These are phyloP conservation scores for Glarea lozoyensis DNA, from an alignment of 495 filamentous ascomycete species.

Conservation along the genomic window DNA sequence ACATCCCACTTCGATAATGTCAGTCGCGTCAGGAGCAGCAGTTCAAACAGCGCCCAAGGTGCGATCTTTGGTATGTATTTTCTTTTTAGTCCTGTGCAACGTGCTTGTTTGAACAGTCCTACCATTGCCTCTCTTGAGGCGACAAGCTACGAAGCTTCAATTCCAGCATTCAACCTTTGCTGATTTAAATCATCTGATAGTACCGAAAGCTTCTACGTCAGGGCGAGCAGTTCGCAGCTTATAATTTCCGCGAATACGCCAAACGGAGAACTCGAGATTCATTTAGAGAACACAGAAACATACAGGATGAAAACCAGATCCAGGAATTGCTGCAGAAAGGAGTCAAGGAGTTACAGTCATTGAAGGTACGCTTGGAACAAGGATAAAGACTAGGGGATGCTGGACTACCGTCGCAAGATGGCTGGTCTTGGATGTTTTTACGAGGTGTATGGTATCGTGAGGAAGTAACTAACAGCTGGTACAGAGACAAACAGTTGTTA, in stretches of 20 bases:
- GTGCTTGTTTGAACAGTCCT: no score
- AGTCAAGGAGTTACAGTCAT: conserved; percentile 73
- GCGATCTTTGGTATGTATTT: no score
- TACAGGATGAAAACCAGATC: conserved; percentile 61
- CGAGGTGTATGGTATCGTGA: no score
- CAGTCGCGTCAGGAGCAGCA: conserved; percentile 37
- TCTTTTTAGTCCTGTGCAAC: no score
- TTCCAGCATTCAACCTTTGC: not conserved
- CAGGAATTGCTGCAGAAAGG: conserved; percentile 88
- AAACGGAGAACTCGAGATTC: conserved; percentile 79
- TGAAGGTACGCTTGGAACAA: conserved; percentile 64
- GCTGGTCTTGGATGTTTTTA: no score
- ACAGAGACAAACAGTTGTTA: conserved; percentile 90
- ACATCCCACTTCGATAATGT: conserved; percentile 32
- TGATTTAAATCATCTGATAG: conserved; percentile 30
- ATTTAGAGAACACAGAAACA: conserved; percentile 68
- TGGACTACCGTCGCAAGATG: no score
- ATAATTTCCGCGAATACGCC: conserved; percentile 97
- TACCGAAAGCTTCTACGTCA: conserved; percentile 89
- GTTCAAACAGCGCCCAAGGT: conserved; percentile 62
- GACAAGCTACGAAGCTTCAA: no score
- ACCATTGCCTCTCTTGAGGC: no score
- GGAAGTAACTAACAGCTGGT: no score
- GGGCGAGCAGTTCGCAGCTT: conserved; percentile 77
- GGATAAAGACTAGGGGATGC: no score